Conservation (phyloP, 208 protist species). For the Endotrypanum monterogeii region DNA sequence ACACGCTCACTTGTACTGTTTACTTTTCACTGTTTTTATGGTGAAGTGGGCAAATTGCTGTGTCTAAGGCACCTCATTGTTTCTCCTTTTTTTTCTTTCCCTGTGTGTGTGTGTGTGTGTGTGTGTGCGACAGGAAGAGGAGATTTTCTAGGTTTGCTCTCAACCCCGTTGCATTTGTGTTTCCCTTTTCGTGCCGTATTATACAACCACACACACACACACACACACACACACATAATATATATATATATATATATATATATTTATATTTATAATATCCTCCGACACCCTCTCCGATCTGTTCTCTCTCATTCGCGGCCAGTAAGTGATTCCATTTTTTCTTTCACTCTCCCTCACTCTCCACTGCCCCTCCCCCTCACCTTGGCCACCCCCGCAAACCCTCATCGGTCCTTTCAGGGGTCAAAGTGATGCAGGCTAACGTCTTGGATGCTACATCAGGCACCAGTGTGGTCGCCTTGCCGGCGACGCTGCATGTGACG, state of each 20-base stretch:
- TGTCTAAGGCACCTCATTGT: no score
- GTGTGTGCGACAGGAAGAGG: not conserved
- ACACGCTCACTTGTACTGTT: no score
- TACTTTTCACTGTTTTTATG: no score
- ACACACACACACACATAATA: no score
- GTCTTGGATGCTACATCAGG: no score
- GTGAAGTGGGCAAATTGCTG: no score
- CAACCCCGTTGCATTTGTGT: not conserved
- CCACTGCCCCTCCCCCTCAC: not conserved
- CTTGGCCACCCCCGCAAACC: not conserved
- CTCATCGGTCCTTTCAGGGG: no score
- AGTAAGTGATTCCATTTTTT: not conserved
- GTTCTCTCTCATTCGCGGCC: no score
- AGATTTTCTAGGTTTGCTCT: not conserved
- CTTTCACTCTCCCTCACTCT: not conserved
- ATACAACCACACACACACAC: no score
- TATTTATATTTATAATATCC: no score
- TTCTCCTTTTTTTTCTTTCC: not conserved
- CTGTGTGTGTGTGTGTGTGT: not conserved
- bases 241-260: no score
- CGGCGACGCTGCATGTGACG: slow-evolving; percentile 30
- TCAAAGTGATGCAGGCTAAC: not conserved
- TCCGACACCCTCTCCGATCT: no score
- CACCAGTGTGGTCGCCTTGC: not conserved
- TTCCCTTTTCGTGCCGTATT: not conserved